Evolutionary conservation across 371 early-diverging fungal species (phyloP).

Genomic region (Saksenaea oblongispora): DNA sequence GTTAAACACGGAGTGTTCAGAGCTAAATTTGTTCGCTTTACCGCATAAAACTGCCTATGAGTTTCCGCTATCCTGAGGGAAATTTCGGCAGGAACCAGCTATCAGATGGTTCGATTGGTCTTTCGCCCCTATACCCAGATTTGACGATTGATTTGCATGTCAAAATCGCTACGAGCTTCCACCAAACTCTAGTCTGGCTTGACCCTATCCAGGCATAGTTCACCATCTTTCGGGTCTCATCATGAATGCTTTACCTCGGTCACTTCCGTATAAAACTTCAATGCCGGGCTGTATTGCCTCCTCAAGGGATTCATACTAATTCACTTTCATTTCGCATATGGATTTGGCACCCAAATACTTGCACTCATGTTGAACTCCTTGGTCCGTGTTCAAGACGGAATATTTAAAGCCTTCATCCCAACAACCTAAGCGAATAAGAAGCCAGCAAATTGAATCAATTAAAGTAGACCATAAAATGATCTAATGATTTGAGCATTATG

Average conservation of each 20-base stretch:
- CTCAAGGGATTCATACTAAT: no score
- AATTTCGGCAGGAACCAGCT: constrained; percentile 65
- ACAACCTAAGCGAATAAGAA: no score
- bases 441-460: no score
- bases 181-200: constrained; percentile 65
- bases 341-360: no score
- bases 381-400: no score
- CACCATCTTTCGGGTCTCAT: constrained; percentile 69
- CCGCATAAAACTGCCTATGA: constrained; percentile 57
- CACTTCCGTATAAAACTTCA: constrained; percentile 34
- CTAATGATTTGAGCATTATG: no score
- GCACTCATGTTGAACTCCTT: no score
- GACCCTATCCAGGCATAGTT: constrained; percentile 65
- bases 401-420: no score
- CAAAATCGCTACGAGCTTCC: constrained; percentile 62
- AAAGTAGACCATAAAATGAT: no score
- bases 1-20: constrained; percentile 57
- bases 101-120: constrained; percentile 63
- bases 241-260: constrained; percentile 58
- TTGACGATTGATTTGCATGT: constrained; percentile 63
- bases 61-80: constrained; percentile 61
- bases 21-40: constrained; percentile 67
- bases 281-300: constrained; percentile 52
- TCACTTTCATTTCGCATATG: no score
- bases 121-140: constrained; percentile 62